phyloP scores from a whole-genome alignment of 106 monocot species.

The Acorus calamus region DNA sequence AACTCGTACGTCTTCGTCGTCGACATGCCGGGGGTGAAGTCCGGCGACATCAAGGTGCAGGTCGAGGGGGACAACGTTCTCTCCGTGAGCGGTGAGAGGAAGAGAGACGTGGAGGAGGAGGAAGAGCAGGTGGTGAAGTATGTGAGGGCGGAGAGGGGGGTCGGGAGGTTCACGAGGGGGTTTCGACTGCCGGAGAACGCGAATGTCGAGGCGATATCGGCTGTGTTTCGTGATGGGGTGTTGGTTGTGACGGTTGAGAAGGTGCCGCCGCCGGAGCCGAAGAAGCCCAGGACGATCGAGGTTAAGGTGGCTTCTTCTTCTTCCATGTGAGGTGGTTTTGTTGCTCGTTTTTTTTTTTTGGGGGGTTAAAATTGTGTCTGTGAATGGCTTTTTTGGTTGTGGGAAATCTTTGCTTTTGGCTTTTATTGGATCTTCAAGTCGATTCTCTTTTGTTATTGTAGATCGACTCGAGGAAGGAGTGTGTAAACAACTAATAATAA shows the following conservation, averaged over 20 bases:
- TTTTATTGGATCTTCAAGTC: too few relatives aligned
- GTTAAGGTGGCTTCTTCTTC: slow-evolving; percentile 10
- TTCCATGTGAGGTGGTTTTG: too few relatives aligned
- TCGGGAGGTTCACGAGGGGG: slow-evolving; percentile 75
- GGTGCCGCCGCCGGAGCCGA: slow-evolving; percentile 33
- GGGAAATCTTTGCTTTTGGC: too few relatives aligned
- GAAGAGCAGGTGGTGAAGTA: slow-evolving; percentile 42
- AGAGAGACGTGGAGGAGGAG: slow-evolving; percentile 14
- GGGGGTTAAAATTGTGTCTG: too few relatives aligned
- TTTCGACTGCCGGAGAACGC: slow-evolving; percentile 54
- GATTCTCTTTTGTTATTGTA: too few relatives aligned
- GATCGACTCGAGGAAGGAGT: too few relatives aligned
- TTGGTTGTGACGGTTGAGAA: slow-evolving; percentile 26
- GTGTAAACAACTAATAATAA: too few relatives aligned
- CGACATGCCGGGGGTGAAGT: slow-evolving; percentile 71
- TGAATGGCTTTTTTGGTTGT: too few relatives aligned
- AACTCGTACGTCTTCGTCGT: slow-evolving; percentile 37
- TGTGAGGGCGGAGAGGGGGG: slow-evolving; percentile 54
- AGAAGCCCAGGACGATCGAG: slow-evolving; percentile 33
- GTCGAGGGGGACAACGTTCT: slow-evolving; percentile 33
- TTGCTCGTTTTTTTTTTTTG: too few relatives aligned
- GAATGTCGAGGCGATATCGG: slow-evolving; percentile 31
- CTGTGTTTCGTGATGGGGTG: slow-evolving; percentile 56
- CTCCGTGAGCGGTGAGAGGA: slow-evolving; percentile 31
- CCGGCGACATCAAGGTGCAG: slow-evolving; percentile 28